phyloP scores from a whole-genome alignment of 1,284 basidiomycete genomes.

The Melanopsichium pennsylvanicum region DNA sequence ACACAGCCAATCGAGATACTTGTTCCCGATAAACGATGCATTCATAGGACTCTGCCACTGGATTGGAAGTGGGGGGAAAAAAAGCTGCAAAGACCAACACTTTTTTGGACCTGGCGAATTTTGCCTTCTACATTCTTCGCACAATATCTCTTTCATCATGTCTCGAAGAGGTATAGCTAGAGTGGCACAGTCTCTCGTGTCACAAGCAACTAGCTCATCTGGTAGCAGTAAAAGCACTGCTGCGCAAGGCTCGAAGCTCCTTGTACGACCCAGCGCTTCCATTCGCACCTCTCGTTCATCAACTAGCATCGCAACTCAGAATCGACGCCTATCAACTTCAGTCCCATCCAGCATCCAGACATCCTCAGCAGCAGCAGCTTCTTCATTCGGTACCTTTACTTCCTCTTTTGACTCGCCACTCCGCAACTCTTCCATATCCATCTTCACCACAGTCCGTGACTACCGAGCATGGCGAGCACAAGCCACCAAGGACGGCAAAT shows the following conservation, averaged over 20 bases:
- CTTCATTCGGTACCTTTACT: conserved; percentile 4
- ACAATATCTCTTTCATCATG: conserved; percentile 2
- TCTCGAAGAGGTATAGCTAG: background rate
- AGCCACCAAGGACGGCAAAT: conserved; percentile 67
- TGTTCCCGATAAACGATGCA: too few species aligned
- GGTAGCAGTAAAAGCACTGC: background rate
- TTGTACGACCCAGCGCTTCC: background rate
- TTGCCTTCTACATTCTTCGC: too few species aligned
- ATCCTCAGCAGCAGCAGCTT: background rate
- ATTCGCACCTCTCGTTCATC: background rate
- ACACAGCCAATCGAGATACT: too few species aligned
- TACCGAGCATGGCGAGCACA: conserved; percentile 80
- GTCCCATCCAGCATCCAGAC: background rate
- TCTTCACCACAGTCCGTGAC: conserved; percentile 76
- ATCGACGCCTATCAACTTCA: conserved; percentile 1
- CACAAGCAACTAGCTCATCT: conserved; percentile 3
- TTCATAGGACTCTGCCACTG: too few species aligned
- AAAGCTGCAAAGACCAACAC: background rate
- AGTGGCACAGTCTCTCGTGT: background rate
- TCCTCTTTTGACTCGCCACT: conserved; percentile 32
- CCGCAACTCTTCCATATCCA: conserved; percentile 73
- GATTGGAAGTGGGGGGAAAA: too few species aligned
- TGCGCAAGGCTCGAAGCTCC: background rate
- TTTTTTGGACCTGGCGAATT: background rate
- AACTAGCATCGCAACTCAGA: background rate